Conservation (phyloP, 2,329 filamentous ascomycete genomes). For the Penicillium thymicola region DNA sequence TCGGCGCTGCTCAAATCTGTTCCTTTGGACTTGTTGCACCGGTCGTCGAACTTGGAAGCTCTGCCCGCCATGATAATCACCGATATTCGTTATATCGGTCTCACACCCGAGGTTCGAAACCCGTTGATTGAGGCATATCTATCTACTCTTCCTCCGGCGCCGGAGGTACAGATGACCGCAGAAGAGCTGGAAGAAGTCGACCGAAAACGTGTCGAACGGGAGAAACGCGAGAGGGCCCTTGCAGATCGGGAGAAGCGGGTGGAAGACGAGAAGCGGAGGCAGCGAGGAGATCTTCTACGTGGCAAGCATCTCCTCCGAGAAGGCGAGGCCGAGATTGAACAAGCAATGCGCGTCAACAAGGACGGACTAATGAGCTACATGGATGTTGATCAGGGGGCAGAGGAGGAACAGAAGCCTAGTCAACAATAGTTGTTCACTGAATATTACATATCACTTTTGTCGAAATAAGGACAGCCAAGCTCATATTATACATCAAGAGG, state of each 20-base stretch:
- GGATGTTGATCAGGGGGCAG: conserved; percentile 24
- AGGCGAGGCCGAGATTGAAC: conserved; percentile 44
- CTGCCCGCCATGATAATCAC: conserved; percentile 43
- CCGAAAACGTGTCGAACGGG: conserved; percentile 40
- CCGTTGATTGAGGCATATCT: conserved; percentile 45
- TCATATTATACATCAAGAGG: conserved; percentile 15
- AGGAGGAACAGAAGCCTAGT: conserved; percentile 5
- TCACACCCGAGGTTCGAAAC: conserved; percentile 39
- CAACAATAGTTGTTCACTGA: conserved; percentile 12
- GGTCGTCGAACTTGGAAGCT: conserved; percentile 37
- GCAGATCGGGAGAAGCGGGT: conserved; percentile 44
- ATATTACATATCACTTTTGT: conserved; percentile 6
- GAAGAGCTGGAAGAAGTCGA: conserved; percentile 38
- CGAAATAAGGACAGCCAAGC: neutral
- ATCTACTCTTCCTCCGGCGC: conserved; percentile 40
- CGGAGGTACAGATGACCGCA: conserved; percentile 36
- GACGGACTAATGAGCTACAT: conserved; percentile 43
- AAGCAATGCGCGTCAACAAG: conserved; percentile 44
- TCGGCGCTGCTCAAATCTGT: conserved; percentile 44
- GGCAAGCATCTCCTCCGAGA: conserved; percentile 43
- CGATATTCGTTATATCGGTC: conserved; percentile 45
- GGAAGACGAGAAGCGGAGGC: conserved; percentile 42
- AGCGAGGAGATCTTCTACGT: conserved; percentile 39
- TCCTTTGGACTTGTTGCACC: conserved; percentile 40
- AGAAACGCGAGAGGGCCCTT: conserved; percentile 45